Percentiles rank a stretch among this genome's conserved stretches.
phyloP scores from a whole-genome alignment of 1,284 basidiomycete species.

The Microbotryomycetes sp. region DNA sequence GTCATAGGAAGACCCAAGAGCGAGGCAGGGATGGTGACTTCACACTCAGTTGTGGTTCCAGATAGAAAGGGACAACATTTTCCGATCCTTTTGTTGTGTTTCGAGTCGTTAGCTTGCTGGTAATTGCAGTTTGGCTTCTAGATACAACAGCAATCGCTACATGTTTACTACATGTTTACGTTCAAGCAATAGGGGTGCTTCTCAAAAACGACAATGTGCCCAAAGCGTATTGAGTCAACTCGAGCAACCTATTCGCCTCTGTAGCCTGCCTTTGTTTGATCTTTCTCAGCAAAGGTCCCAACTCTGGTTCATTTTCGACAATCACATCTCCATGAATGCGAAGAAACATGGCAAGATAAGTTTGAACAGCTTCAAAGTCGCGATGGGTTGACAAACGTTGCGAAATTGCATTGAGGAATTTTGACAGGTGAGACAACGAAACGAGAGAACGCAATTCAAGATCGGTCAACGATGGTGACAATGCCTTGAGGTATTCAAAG shows the following conservation, averaged over 20 bases:
- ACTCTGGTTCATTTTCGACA: conserved; percentile 42
- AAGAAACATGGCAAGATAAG: conserved; percentile 76
- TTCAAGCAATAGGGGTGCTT: conserved; percentile 15
- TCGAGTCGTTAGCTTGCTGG: no score
- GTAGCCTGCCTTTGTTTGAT: conserved; percentile 22
- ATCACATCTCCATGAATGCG: conserved; percentile 76
- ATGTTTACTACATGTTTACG: no score
- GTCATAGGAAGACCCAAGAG: no score
- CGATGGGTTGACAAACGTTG: conserved; percentile 66
- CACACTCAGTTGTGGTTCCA: no score
- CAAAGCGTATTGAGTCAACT: conserved; percentile 25
- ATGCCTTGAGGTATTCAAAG: conserved; percentile 75
- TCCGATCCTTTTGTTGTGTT: no score
- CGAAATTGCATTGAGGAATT: conserved; percentile 69
- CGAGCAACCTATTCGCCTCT: conserved; percentile 29
- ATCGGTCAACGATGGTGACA: conserved; percentile 86
- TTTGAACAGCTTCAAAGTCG: conserved; percentile 94
- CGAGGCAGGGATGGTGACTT: no score
- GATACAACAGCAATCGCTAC: no score
- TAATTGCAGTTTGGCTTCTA: no score
- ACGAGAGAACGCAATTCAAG: conserved; percentile 74
- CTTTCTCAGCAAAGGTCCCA: conserved; percentile 3
- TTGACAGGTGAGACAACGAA: conserved; percentile 52
- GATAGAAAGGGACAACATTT: no score
- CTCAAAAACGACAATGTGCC: conserved; percentile 30